Evolutionary conservation across 306 rosid genomes (phyloP), one percentile per base, ranked within the genome.

Genomic region (Datisca glomerata): DNA sequence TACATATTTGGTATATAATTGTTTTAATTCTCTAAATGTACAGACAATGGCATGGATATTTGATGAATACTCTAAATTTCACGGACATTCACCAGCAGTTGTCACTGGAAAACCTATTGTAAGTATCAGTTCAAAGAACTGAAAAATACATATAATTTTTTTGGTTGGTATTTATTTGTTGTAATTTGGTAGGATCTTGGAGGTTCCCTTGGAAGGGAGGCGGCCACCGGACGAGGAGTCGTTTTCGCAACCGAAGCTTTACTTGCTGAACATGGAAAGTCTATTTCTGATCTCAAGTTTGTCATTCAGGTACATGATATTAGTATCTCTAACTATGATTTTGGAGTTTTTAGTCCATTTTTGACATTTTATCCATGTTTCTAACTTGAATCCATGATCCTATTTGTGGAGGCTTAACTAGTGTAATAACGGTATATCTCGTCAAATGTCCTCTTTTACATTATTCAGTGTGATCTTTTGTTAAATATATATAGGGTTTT

Each of bases 1-100:
- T 31, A 8, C 12, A 2, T 11, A 12, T 31, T 12, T n/a, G n/a
- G n/a, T n/a, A n/a, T n/a, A n/a, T n/a, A n/a, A n/a, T n/a, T n/a
- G n/a, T n/a, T n/a, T n/a, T n/a, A n/a, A n/a, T n/a, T n/a, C n/a
- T n/a, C n/a, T 38, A 31, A 36, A 15, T 46, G 13, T 38, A 41
- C 55, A 75, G 75, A 75, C 79, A 8, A 71, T 71, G 84, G 79
- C 84, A 7, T 76, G 79, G 79, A 76, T 76, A 48, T 71, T 76
- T 63, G 84, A 76, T 28, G 84, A 76, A 54, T 71, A 71, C 68
- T 76, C 84, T 29, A 76, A 76, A 49, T 76, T 76, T 64, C 75
- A 76, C 24, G 79, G 79, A 18, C 76, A 76, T 39, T 76, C 84
- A 24, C 83, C 83, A 0, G 83, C 83, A 11, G 55, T 75, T 56